phyloP scores from a whole-genome alignment of 2,329 filamentous ascomycete species.

The Aspergillus intermedius region DNA sequence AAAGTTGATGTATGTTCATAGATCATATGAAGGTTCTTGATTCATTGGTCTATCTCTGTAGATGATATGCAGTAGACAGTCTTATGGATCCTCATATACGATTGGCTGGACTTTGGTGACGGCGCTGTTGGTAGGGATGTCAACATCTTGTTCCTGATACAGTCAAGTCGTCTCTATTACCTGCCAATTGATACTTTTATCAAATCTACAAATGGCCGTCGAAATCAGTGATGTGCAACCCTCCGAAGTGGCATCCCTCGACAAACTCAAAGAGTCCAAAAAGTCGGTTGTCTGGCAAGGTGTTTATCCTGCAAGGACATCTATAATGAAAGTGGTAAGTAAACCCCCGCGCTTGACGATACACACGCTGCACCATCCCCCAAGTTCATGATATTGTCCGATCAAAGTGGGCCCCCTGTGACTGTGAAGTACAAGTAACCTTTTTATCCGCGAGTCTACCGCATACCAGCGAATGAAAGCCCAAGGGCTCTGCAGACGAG shows the following conservation, averaged over 20 bases:
- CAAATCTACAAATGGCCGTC: too few species aligned
- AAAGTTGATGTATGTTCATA: too few species aligned
- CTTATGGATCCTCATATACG: too few species aligned
- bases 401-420: constrained; percentile 2
- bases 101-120: too few species aligned
- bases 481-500: constrained; percentile 9
- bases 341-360: neutral
- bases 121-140: too few species aligned
- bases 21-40: too few species aligned
- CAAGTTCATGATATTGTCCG: constrained; percentile 8
- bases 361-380: neutral
- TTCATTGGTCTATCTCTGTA: too few species aligned
- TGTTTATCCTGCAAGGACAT: constrained; percentile 3
- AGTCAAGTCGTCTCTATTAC: too few species aligned
- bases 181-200: too few species aligned
- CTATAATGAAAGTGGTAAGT: constrained; percentile 13
- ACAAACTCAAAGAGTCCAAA: constrained; percentile 4
- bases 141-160: too few species aligned
- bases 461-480: constrained; percentile 11
- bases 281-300: constrained; percentile 9
- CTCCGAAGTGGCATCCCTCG: constrained; percentile 3
- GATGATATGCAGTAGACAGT: too few species aligned
- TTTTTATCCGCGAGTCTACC: constrained; percentile 12
- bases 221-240: too few species aligned
- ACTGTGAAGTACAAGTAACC: constrained; percentile 10